Evolutionary conservation across 2,329 filamentous ascomycete genomes (phyloP), one percentile per base, ranked within the genome.

Genomic region (Decorospora gaudefroyi): DNA sequence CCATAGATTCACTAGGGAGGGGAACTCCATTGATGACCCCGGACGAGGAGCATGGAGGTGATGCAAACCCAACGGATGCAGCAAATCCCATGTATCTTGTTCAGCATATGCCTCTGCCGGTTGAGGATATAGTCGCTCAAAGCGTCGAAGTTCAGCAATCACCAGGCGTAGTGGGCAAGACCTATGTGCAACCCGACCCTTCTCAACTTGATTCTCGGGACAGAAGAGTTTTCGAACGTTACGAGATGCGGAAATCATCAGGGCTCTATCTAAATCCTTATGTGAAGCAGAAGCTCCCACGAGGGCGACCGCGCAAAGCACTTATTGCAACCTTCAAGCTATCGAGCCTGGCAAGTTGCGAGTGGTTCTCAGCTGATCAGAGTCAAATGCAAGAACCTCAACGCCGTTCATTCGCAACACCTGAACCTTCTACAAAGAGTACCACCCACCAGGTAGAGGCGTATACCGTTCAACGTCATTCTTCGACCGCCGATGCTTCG

Each of bases 191-290:
- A 19, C 26, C 29, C 3, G 42, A 40, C 17, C 19, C 34, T 17
- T 38, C 41, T 4, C 36, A 22, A 39, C 25, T 46, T 8, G 28
- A 50, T 7, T 23, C 28, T 25, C 33, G 19, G 11, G 33, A 65
- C 9, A 52, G 57, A 23, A 42, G 55, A 15, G 52, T 66, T 11
- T 57, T 67, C 22, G 51, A 56, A 4, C 55, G 61, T 7, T 62
- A 71, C n/a, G 46, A 62, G 17, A 51, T 55, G n/a, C 63, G 63
- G 18, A 37, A 55, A 6, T 49, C 54, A 4, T 65, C 72, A 23
- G 74, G 74, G 0, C 39, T 77, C 1, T 75, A 75, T 46, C 59
- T 76, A 38, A 71, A 77, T 44, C 73, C 74, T n/a, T 72, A 70
- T 16, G 72, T 72, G 11, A 73, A 71, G n/a, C 59, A 43, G 31